Evolutionary conservation across 2,329 filamentous ascomycete species (phyloP).

Genomic region (Mycocentrospora acerina): DNA sequence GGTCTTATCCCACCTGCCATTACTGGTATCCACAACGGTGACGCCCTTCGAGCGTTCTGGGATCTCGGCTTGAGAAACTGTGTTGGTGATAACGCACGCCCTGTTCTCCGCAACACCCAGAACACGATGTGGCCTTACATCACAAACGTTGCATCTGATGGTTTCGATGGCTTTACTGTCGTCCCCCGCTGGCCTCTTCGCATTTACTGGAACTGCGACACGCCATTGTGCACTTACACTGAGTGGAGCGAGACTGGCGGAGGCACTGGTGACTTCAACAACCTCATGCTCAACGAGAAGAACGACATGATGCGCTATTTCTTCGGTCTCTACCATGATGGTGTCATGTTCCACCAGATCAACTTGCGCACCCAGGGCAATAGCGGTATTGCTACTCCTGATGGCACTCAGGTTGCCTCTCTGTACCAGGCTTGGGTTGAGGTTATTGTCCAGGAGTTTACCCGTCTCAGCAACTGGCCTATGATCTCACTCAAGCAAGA

Average conservation of each 20-base stretch:
- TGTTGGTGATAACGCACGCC: conserved; percentile 65
- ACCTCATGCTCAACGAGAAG: conserved; percentile 55
- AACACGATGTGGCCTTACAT: conserved; percentile 59
- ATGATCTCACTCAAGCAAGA: conserved; percentile 59
- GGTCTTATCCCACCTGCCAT: conserved; percentile 65
- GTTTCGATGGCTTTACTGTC: conserved; percentile 58
- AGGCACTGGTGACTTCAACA: conserved; percentile 55
- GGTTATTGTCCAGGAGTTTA: conserved; percentile 55
- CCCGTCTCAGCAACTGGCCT: conserved; percentile 55
- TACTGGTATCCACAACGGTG: conserved; percentile 65
- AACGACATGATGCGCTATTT: conserved; percentile 59
- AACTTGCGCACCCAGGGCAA: conserved; percentile 57
- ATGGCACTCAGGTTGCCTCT: conserved; percentile 43
- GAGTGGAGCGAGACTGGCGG: conserved; percentile 64
- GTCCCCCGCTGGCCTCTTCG: conserved; percentile 63
- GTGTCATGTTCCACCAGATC: conserved; percentile 66
- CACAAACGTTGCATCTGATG: conserved; percentile 54
- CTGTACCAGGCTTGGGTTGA: conserved; percentile 62
- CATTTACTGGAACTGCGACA: conserved; percentile 67
- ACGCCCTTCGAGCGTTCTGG: conserved; percentile 60
- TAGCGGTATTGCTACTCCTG: conserved; percentile 8
- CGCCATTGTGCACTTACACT: conserved; percentile 56
- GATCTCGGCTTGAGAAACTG: conserved; percentile 61
- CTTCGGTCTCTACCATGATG: conserved; percentile 57
- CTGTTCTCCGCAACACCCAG: conserved; percentile 54